These are phyloP conservation scores for Pseudofabraea citricarpa DNA, from an alignment of 2,329 filamentous ascomycete genomes.

Conservation along the genomic window DNA sequence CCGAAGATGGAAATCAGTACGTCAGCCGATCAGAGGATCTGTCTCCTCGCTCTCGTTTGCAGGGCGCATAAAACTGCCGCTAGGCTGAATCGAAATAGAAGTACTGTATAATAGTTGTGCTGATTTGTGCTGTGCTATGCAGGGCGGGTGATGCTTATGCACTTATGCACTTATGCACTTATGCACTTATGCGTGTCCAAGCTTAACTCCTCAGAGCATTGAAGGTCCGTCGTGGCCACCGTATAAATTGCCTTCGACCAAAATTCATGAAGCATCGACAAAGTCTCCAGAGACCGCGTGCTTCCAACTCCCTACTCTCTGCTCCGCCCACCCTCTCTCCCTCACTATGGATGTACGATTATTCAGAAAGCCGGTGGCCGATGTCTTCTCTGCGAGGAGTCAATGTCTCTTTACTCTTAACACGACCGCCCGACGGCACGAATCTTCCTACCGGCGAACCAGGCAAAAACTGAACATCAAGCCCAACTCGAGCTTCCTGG, in stretches of 20 bases:
- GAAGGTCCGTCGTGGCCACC: not conserved
- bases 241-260: not conserved
- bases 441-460: constrained; percentile 28
- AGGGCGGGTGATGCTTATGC: not conserved
- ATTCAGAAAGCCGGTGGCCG: constrained; percentile 22
- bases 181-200: too few species aligned
- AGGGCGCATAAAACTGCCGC: too few species aligned
- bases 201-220: too few species aligned
- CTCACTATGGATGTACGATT: constrained; percentile 25
- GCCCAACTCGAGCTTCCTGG: constrained; percentile 54
- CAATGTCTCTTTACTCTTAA: constrained; percentile 24
- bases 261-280: not conserved
- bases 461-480: constrained; percentile 42
- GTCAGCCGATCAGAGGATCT: too few species aligned
- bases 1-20: too few species aligned
- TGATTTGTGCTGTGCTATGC: too few species aligned
- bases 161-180: too few species aligned
- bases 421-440: constrained; percentile 22
- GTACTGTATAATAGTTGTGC: too few species aligned
- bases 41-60: too few species aligned
- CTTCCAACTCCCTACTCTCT: not conserved
- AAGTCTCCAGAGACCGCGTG: not conserved
- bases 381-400: constrained; percentile 18
- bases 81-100: too few species aligned
- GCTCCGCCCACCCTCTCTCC: too few species aligned